Conservation (phyloP, 2,329 filamentous ascomycete genomes). For the Nothopassalora personata region DNA sequence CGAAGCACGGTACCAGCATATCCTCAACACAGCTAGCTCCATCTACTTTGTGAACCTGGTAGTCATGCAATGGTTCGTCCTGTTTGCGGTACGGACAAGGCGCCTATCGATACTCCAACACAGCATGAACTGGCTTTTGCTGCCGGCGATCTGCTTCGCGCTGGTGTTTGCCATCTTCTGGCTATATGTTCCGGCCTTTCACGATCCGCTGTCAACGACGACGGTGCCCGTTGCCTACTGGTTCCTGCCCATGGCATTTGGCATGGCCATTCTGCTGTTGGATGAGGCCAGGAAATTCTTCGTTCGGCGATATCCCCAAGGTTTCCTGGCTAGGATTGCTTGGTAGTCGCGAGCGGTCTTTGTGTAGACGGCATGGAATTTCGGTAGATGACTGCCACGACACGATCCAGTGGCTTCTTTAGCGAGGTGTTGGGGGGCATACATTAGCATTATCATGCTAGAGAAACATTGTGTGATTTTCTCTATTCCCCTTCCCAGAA, state of each 20-base stretch:
- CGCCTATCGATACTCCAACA: conserved; percentile 64
- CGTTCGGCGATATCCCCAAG: conserved; percentile 55
- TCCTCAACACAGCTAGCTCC: conserved; percentile 61
- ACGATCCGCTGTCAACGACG: conserved; percentile 56
- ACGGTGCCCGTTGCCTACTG: conserved; percentile 66
- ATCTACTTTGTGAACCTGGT: conserved; percentile 79
- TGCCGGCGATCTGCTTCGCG: conserved; percentile 65
- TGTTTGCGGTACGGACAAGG: conserved; percentile 61
- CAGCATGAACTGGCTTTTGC: conserved; percentile 64
- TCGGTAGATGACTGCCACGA: background rate
- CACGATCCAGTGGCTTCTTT: background rate
- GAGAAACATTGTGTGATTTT: no score
- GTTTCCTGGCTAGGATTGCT: conserved; percentile 55
- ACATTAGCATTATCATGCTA: background rate
- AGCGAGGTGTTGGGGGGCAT: background rate
- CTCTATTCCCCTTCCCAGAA: no score
- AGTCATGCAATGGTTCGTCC: conserved; percentile 76
- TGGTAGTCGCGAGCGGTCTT: conserved; percentile 46
- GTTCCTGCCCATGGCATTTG: conserved; percentile 71
- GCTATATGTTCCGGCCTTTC: conserved; percentile 61
- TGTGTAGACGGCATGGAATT: background rate
- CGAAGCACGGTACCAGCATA: conserved; percentile 48
- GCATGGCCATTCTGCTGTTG: conserved; percentile 56
- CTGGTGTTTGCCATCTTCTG: conserved; percentile 63
- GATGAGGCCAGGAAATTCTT: conserved; percentile 63